Base-by-base conservation (phyloP, 768 basidiomycete genomes). In the Chalciporus pseudorubinellus region DNA sequence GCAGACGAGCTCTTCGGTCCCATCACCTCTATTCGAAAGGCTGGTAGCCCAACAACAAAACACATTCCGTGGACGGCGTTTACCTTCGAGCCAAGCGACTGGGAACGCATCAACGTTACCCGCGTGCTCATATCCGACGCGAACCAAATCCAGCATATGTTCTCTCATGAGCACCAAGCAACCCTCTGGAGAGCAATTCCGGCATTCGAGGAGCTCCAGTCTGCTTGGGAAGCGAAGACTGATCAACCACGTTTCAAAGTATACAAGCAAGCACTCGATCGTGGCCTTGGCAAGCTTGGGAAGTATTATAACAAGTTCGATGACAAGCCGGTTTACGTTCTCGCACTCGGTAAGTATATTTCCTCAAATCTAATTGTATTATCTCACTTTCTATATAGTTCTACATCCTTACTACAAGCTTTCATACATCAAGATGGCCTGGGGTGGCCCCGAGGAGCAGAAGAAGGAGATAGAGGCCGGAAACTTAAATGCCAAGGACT, bases 371-470 rank as follows among this genome's bases (percentile, higher is more conserved):
- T 24, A 24, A 24, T 24, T 7, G 24, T 24, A 7, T 24, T 52
- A 22, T 19, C 19, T 22, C 22, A 19, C n/a, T n/a, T n/a, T n/a
- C n/a, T n/a, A n/a, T n/a, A n/a, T 39, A 67, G 65, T 60, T 2
- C 43, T 69, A 12, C 66, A 71, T 33, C 69, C 62, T 0, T 72
- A 69, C 45, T 71, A 60, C 53, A 71, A 70, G n/a, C 50, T 70
- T 0, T 20, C 36, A 0, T 71, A 67, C 46, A 64, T 66, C 4
- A 18, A 61, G 39, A 10, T 56, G 13, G 34, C 43, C 4, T 71
- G 69, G 69, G 67, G 69, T 5, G 58, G 69, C 6, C 46, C 50
- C 0, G 44, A 59, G 2, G 69, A 71, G 36, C 66, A 70, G 24
- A 43, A 3, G 4, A n/a, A 36, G 7, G 58, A 52, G 13, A 3